Evolutionary conservation across 345 rosid genomes (phyloP).

Genomic region (Corchorus capsularis): DNA sequence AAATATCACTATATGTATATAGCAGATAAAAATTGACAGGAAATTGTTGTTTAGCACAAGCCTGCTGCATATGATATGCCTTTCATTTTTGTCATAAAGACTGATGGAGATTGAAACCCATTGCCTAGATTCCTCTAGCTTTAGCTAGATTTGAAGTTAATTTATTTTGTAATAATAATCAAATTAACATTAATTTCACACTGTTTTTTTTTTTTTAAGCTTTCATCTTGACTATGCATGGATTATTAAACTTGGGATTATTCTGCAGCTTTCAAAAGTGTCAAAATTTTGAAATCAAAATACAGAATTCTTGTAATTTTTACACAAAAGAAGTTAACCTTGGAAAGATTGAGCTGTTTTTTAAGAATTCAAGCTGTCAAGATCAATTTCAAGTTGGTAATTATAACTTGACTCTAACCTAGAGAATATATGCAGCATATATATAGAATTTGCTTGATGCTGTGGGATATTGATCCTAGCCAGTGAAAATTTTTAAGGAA

Average conservation of each 20-base stretch:
- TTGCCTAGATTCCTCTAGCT: constrained; percentile 27
- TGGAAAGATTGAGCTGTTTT: neutral
- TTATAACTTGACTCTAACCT: neutral
- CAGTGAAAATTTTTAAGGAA: neutral
- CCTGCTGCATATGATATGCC: neutral
- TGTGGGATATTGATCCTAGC: constrained; percentile 12
- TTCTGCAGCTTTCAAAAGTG: too few relatives aligned
- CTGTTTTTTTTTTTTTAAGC: neutral
- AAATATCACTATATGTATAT: constrained; percentile 15
- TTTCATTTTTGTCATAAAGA: constrained; percentile 27
- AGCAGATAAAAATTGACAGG: constrained; percentile 17
- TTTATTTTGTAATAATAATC: neutral
- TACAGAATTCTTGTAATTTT: too few relatives aligned
- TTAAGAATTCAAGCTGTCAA: neutral
- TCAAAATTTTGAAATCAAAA: too few relatives aligned
- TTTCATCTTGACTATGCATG: neutral
- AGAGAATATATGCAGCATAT: neutral
- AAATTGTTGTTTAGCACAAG: constrained; percentile 3
- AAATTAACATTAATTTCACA: too few relatives aligned
- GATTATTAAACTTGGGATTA: neutral
- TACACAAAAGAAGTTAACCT: neutral
- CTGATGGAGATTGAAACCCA: constrained; percentile 23
- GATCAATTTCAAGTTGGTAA: neutral
- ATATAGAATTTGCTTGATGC: neutral
- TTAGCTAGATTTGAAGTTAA: neutral